phyloP scores from a whole-genome alignment of 2,329 filamentous ascomycete genomes.

The Aspergillus aculeatus region DNA sequence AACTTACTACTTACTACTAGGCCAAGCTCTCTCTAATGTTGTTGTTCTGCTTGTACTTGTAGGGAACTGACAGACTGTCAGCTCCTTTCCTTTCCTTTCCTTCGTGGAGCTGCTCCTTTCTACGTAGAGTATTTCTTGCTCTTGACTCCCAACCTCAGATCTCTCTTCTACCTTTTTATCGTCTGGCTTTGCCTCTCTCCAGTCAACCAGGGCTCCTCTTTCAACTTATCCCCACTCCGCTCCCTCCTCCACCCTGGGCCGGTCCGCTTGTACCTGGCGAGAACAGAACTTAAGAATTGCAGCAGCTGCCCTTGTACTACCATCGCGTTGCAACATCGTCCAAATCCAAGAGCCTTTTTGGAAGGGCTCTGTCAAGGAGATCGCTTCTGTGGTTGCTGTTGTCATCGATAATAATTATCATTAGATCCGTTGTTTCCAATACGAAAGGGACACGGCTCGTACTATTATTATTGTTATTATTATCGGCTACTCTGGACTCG shows the following conservation, averaged over 20 bases:
- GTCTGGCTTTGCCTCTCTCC: background rate
- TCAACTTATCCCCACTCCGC: background rate
- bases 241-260: background rate
- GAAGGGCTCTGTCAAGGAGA: constrained; percentile 4
- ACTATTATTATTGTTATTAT: background rate
- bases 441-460: background rate
- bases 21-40: background rate
- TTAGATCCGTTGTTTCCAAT: constrained; percentile 6
- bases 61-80: background rate
- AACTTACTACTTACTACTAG: background rate
- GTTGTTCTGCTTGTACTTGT: background rate
- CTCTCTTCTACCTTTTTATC: background rate
- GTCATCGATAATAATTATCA: constrained; percentile 8
- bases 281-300: constrained; percentile 6
- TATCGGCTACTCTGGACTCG: constrained; percentile 4
- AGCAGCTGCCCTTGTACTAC: constrained; percentile 13
- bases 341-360: constrained; percentile 11
- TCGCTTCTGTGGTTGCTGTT: constrained; percentile 4
- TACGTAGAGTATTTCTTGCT: constrained; percentile 4
- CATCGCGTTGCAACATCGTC: constrained; percentile 6
- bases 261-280: constrained; percentile 3
- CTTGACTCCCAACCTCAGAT: background rate
- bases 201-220: background rate
- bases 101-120: background rate
- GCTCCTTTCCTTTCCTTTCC: background rate